These are phyloP conservation scores for Fragaria iinumae DNA, from an alignment of 306 rosid genomes.

Conservation along the genomic window DNA sequence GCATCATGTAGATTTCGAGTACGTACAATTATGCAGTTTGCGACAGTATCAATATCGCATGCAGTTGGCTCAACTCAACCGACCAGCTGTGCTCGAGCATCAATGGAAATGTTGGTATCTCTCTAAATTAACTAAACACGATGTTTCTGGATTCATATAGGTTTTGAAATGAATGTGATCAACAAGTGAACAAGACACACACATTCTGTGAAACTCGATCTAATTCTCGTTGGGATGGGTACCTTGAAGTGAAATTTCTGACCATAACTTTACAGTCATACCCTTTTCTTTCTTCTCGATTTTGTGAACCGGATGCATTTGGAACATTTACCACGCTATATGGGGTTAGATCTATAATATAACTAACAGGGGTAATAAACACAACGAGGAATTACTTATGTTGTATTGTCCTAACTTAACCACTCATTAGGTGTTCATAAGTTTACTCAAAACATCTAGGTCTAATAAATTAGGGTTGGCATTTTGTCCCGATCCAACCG, in stretches of 20 bases:
- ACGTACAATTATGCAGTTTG: conserved; percentile 12
- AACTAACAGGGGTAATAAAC: too few species aligned
- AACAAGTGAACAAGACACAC: background rate
- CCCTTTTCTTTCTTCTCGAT: background rate
- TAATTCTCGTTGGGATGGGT: conserved; percentile 26
- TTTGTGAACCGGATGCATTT: background rate
- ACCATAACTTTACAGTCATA: conserved; percentile 5
- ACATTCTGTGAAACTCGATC: conserved; percentile 17
- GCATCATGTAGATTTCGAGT: background rate
- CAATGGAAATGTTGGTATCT: conserved; percentile 57
- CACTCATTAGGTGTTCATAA: too few species aligned
- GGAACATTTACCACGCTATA: too few species aligned
- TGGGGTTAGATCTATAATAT: too few species aligned
- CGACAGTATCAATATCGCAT: background rate
- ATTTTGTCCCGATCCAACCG: too few species aligned
- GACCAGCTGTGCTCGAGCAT: conserved; percentile 41
- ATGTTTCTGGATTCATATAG: background rate
- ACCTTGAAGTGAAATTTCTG: conserved; percentile 15
- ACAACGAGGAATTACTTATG: too few species aligned
- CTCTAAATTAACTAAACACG: conserved; percentile 7
- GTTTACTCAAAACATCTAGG: too few species aligned
- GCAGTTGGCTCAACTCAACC: conserved; percentile 32
- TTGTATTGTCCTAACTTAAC: too few species aligned
- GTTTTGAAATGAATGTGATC: background rate
- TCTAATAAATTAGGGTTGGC: too few species aligned